A percentile compares a stretch with the other conserved stretches of the same genome.
phyloP scores from a whole-genome alignment of 108 stramenopile genomes.

The Skeletonema potamos region DNA sequence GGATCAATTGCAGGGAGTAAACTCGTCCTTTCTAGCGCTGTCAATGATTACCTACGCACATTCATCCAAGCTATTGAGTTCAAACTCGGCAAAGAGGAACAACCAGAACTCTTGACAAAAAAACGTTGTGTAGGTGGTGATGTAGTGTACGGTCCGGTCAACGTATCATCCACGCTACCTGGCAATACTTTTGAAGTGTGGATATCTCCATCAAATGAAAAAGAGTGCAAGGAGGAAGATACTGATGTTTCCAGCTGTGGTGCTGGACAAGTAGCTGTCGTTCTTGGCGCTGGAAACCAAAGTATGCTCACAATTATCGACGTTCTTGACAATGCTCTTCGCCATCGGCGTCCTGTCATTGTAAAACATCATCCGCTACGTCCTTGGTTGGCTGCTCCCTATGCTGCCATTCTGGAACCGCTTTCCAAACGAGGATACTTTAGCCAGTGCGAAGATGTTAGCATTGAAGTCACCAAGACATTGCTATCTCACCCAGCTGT shows the following conservation, averaged over 20 bases:
- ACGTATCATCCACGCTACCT: background rate
- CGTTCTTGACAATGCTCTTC: conserved; percentile 6
- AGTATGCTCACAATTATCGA: conserved; percentile 16
- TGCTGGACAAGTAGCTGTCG: background rate
- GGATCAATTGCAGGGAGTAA: background rate
- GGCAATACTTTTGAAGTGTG: background rate
- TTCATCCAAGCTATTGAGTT: conserved; percentile 5
- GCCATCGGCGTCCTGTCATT: background rate
- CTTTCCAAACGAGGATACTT: conserved; percentile 9
- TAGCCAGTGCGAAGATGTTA: conserved; percentile 6
- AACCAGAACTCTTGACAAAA: background rate
- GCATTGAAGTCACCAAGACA: background rate
- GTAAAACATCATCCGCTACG: conserved; percentile 34
- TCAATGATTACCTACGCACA: conserved; percentile 1
- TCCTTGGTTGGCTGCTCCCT: conserved; percentile 10
- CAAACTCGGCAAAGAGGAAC: background rate
- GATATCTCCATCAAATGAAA: background rate
- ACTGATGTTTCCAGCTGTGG: background rate
- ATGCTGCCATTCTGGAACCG: conserved; percentile 11
- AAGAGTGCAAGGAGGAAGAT: background rate
- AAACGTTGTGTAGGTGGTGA: background rate
- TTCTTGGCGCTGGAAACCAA: conserved; percentile 35
- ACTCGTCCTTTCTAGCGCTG: background rate
- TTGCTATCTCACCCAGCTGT: conserved; percentile 6
- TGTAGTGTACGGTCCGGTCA: background rate